These are phyloP conservation scores for Massarina eburnea DNA, from an alignment of 2,329 filamentous ascomycete species.

Conservation along the genomic window DNA sequence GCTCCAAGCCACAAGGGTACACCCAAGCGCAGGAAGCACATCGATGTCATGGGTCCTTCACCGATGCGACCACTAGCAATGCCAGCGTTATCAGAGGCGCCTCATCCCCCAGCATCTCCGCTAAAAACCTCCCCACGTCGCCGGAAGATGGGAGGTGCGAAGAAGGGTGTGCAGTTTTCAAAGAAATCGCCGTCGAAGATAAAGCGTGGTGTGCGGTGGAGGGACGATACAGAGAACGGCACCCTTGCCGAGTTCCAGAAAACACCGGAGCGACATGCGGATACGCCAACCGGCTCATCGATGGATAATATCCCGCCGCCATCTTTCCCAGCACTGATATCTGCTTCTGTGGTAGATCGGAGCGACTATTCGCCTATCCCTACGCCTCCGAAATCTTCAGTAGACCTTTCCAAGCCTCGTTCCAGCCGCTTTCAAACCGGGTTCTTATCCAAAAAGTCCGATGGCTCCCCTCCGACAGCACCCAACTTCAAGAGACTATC, in stretches of 20 bases:
- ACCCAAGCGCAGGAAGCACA: conserved; percentile 67
- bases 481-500: conserved; percentile 60
- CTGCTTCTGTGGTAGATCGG: conserved; percentile 26
- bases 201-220: conserved; percentile 85
- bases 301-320: conserved; percentile 58
- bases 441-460: conserved; percentile 70
- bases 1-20: conserved; percentile 73
- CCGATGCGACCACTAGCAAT: conserved; percentile 46
- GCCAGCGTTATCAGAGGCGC: conserved; percentile 32
- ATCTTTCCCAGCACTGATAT: conserved; percentile 49
- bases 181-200: conserved; percentile 66
- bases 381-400: conserved; percentile 58
- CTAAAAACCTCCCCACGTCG: conserved; percentile 79
- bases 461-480: conserved; percentile 64
- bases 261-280: conserved; percentile 76
- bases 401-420: conserved; percentile 57
- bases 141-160: conserved; percentile 64
- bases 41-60: conserved; percentile 50
- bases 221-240: conserved; percentile 85
- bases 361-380: conserved; percentile 59
- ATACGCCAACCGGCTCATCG: conserved; percentile 59
- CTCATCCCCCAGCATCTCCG: conserved; percentile 60
- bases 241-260: conserved; percentile 87
- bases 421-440: conserved; percentile 83
- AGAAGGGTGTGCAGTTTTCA: conserved; percentile 77